A percentile compares a stretch with the other conserved stretches of the same genome.
Evolutionary conservation across 2,329 filamentous ascomycete species (phyloP).

Genomic region (Fusarium nygamai): DNA sequence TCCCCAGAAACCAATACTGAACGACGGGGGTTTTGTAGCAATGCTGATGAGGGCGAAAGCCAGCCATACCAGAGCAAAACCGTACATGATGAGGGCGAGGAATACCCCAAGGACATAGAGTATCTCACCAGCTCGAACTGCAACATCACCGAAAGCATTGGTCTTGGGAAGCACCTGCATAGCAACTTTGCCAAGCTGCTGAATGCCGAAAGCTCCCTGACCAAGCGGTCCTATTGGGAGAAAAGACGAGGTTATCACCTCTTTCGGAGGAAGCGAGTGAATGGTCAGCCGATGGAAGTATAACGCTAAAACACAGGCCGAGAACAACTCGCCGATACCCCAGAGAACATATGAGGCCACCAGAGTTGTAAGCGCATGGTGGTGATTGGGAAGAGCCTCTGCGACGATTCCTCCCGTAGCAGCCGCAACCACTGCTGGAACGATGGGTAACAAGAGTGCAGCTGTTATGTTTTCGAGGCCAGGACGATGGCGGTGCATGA

Average conservation of each 20-base stretch:
- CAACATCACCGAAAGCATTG: conserved; percentile 57
- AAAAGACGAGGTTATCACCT: conserved; percentile 75
- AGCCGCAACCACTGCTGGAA: conserved; percentile 72
- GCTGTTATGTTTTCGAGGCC: conserved; percentile 69
- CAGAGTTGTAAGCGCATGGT: conserved; percentile 69
- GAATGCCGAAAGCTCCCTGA: conserved; percentile 69
- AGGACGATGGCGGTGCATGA: conserved; percentile 58
- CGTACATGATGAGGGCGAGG: conserved; percentile 55
- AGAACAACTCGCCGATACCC: conserved; percentile 69
- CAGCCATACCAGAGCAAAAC: conserved; percentile 56
- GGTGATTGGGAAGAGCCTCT: conserved; percentile 62
- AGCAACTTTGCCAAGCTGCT: conserved; percentile 62
- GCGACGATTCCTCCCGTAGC: conserved; percentile 73
- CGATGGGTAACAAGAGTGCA: conserved; percentile 72
- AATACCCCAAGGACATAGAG: conserved; percentile 68
- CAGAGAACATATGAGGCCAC: conserved; percentile 74
- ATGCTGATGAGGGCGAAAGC: conserved; percentile 56
- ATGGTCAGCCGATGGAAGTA: conserved; percentile 76
- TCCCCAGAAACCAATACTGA: conserved; percentile 61
- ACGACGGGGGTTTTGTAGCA: conserved; percentile 53
- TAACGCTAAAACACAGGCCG: conserved; percentile 70
- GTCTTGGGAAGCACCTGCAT: conserved; percentile 52
- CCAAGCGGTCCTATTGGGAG: conserved; percentile 74
- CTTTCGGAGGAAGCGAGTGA: conserved; percentile 72
- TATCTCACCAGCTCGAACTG: conserved; percentile 51